Evolutionary conservation across 1,139 yeast genomes (phyloP).

Genomic region (Saccharomyces hybrid): DNA sequence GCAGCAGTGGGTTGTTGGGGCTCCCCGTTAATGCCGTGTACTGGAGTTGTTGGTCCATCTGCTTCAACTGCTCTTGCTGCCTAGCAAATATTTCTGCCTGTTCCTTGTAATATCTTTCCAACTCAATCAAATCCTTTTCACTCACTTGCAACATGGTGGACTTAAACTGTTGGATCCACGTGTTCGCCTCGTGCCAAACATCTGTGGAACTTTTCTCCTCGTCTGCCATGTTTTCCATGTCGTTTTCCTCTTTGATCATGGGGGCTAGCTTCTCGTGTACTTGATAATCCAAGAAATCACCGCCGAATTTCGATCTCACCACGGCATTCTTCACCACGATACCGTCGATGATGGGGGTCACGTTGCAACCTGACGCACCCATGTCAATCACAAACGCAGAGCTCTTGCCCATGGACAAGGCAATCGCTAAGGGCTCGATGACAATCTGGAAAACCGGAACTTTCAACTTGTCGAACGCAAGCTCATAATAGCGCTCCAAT

Average conservation of each 20-base stretch:
- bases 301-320: slow-evolving; percentile 56
- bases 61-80: slow-evolving; percentile 18
- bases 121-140: slow-evolving; percentile 25
- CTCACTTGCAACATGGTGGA: slow-evolving; percentile 23
- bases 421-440: slow-evolving; percentile 60
- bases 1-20: slow-evolving; percentile 20
- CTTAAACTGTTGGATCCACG: slow-evolving; percentile 30
- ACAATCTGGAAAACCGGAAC: slow-evolving; percentile 63
- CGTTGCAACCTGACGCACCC: slow-evolving; percentile 53
- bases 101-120: slow-evolving; percentile 23
- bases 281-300: slow-evolving; percentile 59
- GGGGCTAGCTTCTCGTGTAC: slow-evolving; percentile 30
- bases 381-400: slow-evolving; percentile 64
- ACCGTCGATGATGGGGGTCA: slow-evolving; percentile 70
- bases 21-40: slow-evolving; percentile 1
- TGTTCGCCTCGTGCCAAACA: slow-evolving; percentile 24
- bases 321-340: slow-evolving; percentile 54
- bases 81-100: slow-evolving; percentile 17
- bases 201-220: slow-evolving; percentile 8
- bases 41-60: slow-evolving; percentile 11
- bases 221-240: background rate
- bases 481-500: slow-evolving; percentile 41
- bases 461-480: slow-evolving; percentile 56
- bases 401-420: slow-evolving; percentile 60
- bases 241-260: background rate